Base-by-base conservation (phyloP, 805 yeast species). In the Zygoascus tannicola region DNA sequence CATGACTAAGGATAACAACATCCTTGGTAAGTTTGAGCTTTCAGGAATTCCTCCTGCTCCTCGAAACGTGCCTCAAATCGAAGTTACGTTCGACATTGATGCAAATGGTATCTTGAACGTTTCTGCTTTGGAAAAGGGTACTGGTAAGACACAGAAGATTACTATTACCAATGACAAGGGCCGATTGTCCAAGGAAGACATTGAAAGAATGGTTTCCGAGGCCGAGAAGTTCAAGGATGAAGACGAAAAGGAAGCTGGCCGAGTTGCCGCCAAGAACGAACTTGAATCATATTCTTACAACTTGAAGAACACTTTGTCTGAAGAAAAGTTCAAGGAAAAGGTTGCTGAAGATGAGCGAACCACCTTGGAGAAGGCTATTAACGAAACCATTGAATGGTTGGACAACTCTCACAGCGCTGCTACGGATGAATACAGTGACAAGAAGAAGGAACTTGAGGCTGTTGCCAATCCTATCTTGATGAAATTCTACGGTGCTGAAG, bases 131-230 rank as follows among this genome's bases (percentile, higher is more conserved):
- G 97, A 88, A 76, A 88, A 90, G 79, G 95, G 96, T 74, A 90
- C 97, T 54, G 97, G 97, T 75, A 90, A 88, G 78, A 72, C 95
- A 58, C 86, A 82, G 75, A 82, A 90, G 81, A 90, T 88, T 65
- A 88, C 97, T 67, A 90, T 88, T 70, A 88, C 97, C 70, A 90
- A 88, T 75, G 97, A 88, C 70, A 90, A 88, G 76, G 97, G 97
- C 71, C 87, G 97, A 78, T 77, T 88, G 64, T 85, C 96, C 53
- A 85, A 87, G 79, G 96, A 88, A 68, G 97, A 88, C 65, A 88
- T 88, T 59, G 97, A 90, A 74, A 83, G 88, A 71, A 88, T 88
- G 97, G 96, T 90, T 52, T 71, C 85, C 53, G 97, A 90, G 70
- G 97, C 97, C 60, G 97, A 90, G 75, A 88, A 87, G 75, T 88